Percentiles rank a stretch among this genome's conserved stretches.
These are phyloP conservation scores for Rubroshorea leprosula DNA, from an alignment of 345 rosid species.

Conservation along the genomic window DNA sequence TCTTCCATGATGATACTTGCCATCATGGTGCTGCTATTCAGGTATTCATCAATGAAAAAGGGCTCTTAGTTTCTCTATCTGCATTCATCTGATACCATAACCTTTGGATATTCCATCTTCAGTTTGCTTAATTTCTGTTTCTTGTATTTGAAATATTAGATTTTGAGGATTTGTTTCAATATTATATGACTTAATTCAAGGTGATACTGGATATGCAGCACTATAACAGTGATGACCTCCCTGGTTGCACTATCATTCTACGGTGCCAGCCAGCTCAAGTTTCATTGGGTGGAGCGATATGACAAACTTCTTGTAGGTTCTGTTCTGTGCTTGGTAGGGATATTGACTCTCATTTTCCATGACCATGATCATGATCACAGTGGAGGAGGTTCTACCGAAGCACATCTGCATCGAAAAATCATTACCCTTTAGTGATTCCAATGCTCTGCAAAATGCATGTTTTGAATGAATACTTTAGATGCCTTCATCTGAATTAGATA, in stretches of 20 bases:
- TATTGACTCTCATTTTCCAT: conserved; percentile 83
- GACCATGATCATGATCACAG: conserved; percentile 46
- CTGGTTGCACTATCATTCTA: conserved; percentile 94
- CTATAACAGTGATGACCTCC: conserved; percentile 90
- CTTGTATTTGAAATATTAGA: too few relatives aligned
- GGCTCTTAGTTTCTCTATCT: not conserved
- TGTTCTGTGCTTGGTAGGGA: conserved; percentile 86
- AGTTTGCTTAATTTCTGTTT: too few relatives aligned
- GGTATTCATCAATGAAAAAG: conserved; percentile 34
- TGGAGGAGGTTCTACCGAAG: conserved; percentile 30
- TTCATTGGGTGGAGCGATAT: conserved; percentile 94
- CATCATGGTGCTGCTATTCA: conserved; percentile 79
- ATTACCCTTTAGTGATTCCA: conserved; percentile 29
- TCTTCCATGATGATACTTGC: conserved; percentile 97
- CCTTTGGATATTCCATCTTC: too few relatives aligned
- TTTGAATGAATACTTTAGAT: too few relatives aligned
- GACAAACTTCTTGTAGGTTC: conserved; percentile 97
- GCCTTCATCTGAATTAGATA: not conserved
- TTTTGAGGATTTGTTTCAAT: too few relatives aligned
- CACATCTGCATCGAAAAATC: conserved; percentile 63
- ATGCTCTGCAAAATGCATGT: not conserved
- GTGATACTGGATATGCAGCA: conserved; percentile 45
- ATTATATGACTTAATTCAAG: not conserved
- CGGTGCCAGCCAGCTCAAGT: conserved; percentile 95
- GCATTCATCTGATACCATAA: too few relatives aligned